Conservation (phyloP, 2,329 filamentous ascomycete genomes). For the Gliomastix tumulicola region DNA sequence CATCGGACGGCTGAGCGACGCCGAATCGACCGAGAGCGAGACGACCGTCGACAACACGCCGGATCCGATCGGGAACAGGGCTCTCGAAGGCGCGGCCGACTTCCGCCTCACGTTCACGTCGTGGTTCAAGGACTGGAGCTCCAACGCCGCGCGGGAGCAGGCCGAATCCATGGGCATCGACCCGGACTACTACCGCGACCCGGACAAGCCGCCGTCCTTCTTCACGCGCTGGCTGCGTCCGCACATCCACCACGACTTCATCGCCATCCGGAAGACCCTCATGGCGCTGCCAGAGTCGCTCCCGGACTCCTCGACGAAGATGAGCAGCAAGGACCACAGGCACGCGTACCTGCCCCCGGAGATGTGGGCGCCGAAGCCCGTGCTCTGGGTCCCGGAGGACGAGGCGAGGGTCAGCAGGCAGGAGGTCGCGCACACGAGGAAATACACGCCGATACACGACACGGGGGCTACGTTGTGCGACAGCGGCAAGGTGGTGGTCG, state of each 20-base stretch:
- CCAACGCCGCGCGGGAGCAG: slow-evolving; percentile 17
- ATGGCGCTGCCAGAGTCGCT: slow-evolving; percentile 53
- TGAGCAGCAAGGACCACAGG: slow-evolving; percentile 43
- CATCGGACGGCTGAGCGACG: slow-evolving; percentile 15
- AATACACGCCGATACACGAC: slow-evolving; percentile 73
- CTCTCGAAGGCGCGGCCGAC: slow-evolving; percentile 28
- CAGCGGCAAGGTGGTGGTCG: slow-evolving; percentile 23
- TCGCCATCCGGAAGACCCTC: slow-evolving; percentile 55
- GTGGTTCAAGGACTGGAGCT: slow-evolving; percentile 28
- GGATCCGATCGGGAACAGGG: slow-evolving; percentile 18
- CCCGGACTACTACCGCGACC: slow-evolving; percentile 14
- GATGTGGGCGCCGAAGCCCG: slow-evolving; percentile 51
- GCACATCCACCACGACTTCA: slow-evolving; percentile 69
- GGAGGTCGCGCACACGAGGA: slow-evolving; percentile 66
- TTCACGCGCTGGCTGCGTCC: slow-evolving; percentile 68
- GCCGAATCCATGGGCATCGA: slow-evolving; percentile 13
- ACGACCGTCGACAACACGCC: too few species aligned
- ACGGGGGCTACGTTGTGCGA: slow-evolving; percentile 21
- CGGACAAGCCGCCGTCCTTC: slow-evolving; percentile 35
- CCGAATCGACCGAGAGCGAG: slow-evolving; percentile 8
- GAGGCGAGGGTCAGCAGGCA: slow-evolving; percentile 66
- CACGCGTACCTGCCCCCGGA: slow-evolving; percentile 62
- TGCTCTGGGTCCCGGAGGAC: slow-evolving; percentile 84
- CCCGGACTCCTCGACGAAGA: slow-evolving; percentile 53
- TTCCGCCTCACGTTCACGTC: slow-evolving; percentile 18